A percentile compares a stretch with the other conserved stretches of the same genome.
These are phyloP conservation scores for Nakaseomyces uthaithaninus DNA, from an alignment of 1,139 yeast species.

Conservation along the genomic window DNA sequence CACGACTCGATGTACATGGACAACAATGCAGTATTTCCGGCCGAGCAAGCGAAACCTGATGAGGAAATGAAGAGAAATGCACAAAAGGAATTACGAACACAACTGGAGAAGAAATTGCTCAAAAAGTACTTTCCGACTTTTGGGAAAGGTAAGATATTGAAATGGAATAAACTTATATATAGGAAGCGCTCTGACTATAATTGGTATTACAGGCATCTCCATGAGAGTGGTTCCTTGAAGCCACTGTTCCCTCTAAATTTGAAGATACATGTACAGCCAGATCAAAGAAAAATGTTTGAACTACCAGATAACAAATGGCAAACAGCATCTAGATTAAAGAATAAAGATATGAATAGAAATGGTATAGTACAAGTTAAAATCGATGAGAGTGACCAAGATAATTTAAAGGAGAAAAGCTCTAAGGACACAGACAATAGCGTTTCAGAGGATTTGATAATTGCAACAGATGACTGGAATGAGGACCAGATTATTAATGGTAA, in stretches of 20 bases:
- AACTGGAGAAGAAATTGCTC: slow-evolving; percentile 12
- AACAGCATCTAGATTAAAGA: slow-evolving; percentile 9
- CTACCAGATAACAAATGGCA: slow-evolving; percentile 17
- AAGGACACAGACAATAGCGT: slow-evolving; percentile 18
- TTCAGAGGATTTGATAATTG: slow-evolving; percentile 55
- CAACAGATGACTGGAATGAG: slow-evolving; percentile 83
- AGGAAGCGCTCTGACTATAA: slow-evolving; percentile 24
- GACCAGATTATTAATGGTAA: slow-evolving; percentile 46
- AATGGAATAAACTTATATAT: slow-evolving; percentile 30
- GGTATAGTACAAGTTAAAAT: slow-evolving; percentile 21
- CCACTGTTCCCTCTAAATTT: slow-evolving; percentile 27
- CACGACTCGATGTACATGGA: slow-evolving; percentile 4
- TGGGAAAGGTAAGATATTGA: slow-evolving; percentile 26
- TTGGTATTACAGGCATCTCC: slow-evolving; percentile 23
- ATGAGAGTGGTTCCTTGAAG: slow-evolving; percentile 14
- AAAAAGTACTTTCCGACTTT: slow-evolving; percentile 30
- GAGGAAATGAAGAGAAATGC: slow-evolving; percentile 17
- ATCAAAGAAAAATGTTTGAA: slow-evolving; percentile 27
- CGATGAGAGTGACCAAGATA: slow-evolving; percentile 30
- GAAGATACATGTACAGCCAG: slow-evolving; percentile 30
- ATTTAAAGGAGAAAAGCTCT: slow-evolving; percentile 25
- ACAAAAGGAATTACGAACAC: slow-evolving; percentile 18
- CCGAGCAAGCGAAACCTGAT: slow-evolving; percentile 7
- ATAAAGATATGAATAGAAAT: slow-evolving; percentile 14
- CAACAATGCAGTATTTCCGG: slow-evolving; percentile 5